phyloP scores from a whole-genome alignment of 2,329 filamentous ascomycete species.

The Trichophyton simii region DNA sequence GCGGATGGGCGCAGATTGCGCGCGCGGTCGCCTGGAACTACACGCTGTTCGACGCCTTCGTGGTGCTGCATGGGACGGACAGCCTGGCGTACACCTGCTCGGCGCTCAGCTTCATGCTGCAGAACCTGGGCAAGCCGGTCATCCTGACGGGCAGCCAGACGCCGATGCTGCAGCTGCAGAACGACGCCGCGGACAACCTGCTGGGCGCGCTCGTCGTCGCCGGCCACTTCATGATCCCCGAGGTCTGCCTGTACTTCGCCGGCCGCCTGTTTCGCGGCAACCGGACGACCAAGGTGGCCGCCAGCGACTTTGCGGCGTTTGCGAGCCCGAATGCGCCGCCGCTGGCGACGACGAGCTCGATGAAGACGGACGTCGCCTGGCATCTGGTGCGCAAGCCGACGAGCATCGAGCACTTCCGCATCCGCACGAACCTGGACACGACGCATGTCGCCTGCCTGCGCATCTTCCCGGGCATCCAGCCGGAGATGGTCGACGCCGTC shows the following conservation, averaged over 20 bases:
- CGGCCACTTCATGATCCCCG: conserved; percentile 82
- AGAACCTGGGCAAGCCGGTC: conserved; percentile 80
- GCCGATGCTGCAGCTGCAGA: conserved; percentile 81
- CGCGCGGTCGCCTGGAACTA: conserved; percentile 72
- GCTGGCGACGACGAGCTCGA: conserved; percentile 66
- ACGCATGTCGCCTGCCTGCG: conserved; percentile 81
- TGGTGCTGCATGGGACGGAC: conserved; percentile 82
- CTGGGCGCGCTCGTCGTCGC: conserved; percentile 80
- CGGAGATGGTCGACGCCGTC: conserved; percentile 84
- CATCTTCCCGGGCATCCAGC: conserved; percentile 83
- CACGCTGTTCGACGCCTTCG: conserved; percentile 77
- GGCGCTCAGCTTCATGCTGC: conserved; percentile 84
- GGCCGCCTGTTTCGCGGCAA: conserved; percentile 83
- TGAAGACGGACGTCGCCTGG: conserved; percentile 73
- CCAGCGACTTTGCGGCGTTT: conserved; percentile 77
- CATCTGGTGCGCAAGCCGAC: conserved; percentile 61
- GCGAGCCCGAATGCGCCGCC: conserved; percentile 76
- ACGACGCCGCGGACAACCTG: conserved; percentile 82
- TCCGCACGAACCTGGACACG: conserved; percentile 66
- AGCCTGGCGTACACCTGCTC: conserved; percentile 81
- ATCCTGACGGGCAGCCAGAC: conserved; percentile 74
- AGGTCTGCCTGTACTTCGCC: conserved; percentile 89
- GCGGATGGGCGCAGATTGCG: conserved; percentile 77
- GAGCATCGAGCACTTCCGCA: conserved; percentile 58
- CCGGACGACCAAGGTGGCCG: conserved; percentile 74